Conservation (phyloP, 345 rosid genomes). For the Eutrema yunnanense region DNA sequence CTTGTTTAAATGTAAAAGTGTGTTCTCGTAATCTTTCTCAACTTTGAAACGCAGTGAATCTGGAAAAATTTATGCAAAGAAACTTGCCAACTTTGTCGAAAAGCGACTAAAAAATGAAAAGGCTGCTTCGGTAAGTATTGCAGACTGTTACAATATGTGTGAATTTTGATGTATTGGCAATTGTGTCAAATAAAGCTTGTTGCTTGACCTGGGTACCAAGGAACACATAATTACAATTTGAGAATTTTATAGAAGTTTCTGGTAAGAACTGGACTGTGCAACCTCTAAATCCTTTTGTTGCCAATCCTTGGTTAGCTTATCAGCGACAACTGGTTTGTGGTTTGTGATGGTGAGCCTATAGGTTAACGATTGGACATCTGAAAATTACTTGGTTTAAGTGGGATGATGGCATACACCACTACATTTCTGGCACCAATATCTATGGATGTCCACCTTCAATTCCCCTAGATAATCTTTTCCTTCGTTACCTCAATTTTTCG, state of each 20-base stretch:
- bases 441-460: too few relatives aligned
- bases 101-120: slow-evolving; percentile 91
- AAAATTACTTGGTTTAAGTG: too few relatives aligned
- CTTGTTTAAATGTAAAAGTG: neutral
- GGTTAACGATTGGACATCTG: too few relatives aligned
- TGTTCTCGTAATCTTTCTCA: slow-evolving; percentile 6
- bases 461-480: too few relatives aligned
- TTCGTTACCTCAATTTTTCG: too few relatives aligned
- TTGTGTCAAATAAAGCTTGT: neutral
- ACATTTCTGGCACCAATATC: too few relatives aligned
- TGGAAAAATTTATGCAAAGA: slow-evolving; percentile 85
- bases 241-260: neutral
- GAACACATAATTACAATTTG: neutral
- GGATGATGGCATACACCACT: too few relatives aligned
- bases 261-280: neutral
- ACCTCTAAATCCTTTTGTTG: neutral
- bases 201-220: slow-evolving; percentile 4
- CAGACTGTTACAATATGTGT: neutral
- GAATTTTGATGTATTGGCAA: neutral
- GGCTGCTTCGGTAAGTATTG: slow-evolving; percentile 86
- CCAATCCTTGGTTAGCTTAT: too few relatives aligned
- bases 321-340: too few relatives aligned
- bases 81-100: slow-evolving; percentile 84
- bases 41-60: slow-evolving; percentile 52
- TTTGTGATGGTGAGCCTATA: too few relatives aligned